Conservation (phyloP, 2,329 filamentous ascomycete species). For the Neoascochyta sp. region DNA sequence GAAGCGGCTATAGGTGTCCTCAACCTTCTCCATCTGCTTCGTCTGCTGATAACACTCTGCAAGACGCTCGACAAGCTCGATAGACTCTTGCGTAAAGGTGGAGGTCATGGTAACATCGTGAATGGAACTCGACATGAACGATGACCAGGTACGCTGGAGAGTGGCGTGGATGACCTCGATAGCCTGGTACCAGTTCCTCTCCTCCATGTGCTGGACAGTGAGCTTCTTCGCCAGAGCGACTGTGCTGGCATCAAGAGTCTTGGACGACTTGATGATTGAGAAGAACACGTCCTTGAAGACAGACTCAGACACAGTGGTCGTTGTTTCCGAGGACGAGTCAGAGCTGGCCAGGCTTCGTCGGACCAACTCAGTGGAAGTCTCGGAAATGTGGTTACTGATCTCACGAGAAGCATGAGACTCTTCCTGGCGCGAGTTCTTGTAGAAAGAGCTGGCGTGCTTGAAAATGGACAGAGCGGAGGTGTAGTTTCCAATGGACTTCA, state of each 20-base stretch:
- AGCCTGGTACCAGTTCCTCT: conserved; percentile 48
- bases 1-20: conserved; percentile 39
- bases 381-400: conserved; percentile 41
- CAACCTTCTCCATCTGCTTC: conserved; percentile 37
- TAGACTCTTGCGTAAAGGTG: conserved; percentile 44
- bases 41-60: conserved; percentile 45
- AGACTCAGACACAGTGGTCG: conserved; percentile 41
- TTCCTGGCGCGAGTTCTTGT: conserved; percentile 34
- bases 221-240: conserved; percentile 43
- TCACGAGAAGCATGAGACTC: conserved; percentile 41
- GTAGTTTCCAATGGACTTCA: conserved; percentile 46
- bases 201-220: conserved; percentile 42
- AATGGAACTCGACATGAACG: conserved; percentile 45
- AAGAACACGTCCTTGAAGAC: conserved; percentile 46
- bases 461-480: conserved; percentile 48
- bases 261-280: conserved; percentile 38
- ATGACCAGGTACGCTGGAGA: conserved; percentile 46
- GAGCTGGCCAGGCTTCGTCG: conserved; percentile 34
- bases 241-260: conserved; percentile 41
- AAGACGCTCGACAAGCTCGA: conserved; percentile 48
- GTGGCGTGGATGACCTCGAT: conserved; percentile 46
- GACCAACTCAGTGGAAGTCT: conserved; percentile 43
- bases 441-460: conserved; percentile 40
- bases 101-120: conserved; percentile 45
- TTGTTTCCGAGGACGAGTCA: conserved; percentile 35